Evolutionary conservation across 2,329 filamentous ascomycete species (phyloP).

Genomic region (Gnomoniopsis sp.): DNA sequence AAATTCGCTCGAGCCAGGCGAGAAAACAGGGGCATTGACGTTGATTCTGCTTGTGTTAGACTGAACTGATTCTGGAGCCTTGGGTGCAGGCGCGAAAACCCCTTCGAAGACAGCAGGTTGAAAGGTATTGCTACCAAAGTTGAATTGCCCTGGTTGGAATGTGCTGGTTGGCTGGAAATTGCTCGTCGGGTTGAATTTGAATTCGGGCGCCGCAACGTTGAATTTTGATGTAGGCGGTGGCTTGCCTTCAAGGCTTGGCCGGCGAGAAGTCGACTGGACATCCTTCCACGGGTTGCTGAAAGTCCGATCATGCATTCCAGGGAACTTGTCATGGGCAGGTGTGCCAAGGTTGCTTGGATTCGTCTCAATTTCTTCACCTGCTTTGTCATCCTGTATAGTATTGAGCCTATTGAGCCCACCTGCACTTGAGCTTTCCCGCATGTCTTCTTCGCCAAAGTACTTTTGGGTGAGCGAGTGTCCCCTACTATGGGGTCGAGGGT

Average conservation of each 20-base stretch:
- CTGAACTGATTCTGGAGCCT: conserved; percentile 31
- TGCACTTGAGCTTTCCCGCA: conserved; percentile 34
- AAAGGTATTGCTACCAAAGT: conserved; percentile 44
- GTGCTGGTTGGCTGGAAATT: conserved; percentile 47
- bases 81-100: conserved; percentile 30
- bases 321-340: conserved; percentile 48
- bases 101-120: conserved; percentile 48
- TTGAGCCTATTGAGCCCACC: conserved; percentile 35
- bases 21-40: conserved; percentile 67
- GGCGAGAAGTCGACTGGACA: conserved; percentile 38
- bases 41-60: conserved; percentile 58
- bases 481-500: conserved; percentile 70
- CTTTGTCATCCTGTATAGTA: conserved; percentile 38
- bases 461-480: conserved; percentile 69
- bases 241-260: conserved; percentile 62
- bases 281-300: conserved; percentile 65
- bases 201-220: conserved; percentile 86
- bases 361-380: conserved; percentile 68
- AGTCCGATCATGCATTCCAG: conserved; percentile 49
- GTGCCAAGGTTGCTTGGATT: conserved; percentile 71
- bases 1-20: conserved; percentile 62
- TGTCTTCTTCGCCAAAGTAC: conserved; percentile 57
- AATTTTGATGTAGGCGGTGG: conserved; percentile 68
- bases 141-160: conserved; percentile 50
- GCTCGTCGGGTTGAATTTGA: conserved; percentile 67